Base-by-base conservation (phyloP, 257 asterid genomes). In the Solanum gandarillasii region DNA sequence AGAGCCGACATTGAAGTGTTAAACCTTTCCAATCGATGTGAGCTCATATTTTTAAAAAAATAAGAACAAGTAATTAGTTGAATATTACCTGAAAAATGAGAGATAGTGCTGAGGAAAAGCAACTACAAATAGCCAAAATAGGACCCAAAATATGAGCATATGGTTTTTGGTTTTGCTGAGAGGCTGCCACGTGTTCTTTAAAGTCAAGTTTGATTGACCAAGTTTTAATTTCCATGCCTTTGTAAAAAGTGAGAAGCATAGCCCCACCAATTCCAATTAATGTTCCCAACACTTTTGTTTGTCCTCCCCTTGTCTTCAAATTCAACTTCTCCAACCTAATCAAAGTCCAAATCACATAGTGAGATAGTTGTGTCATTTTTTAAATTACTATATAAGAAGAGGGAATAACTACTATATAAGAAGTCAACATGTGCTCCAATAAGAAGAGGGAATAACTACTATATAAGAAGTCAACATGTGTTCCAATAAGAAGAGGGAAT, bases 221-320 rank as follows among this genome's bases (percentile, higher is more conserved):
- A 0, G 89, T 32, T 6, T 91, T 91, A 88, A 95, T 68, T 68
- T 90, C 90, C 18, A 6, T 6, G 0, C 99, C 97, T 82, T 91
- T 94, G 91, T 91, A 95, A 32, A 96, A 92, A 0, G 95, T 96
- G 84, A 96, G 89, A 75, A 95, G 70, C 98, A 95, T 94, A 35
- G 99, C 98, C 16, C 98, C 99, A 82, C 92, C 89, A 5, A 96
- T 90, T 89, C 98, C 87, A 68, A 91, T 10, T 3, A 94, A 38
- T 85, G 97, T 93, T 68, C 99, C 99, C 2, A 43, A 6, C 74
- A 92, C 86, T 88, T 95, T 96, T 4, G 97, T 95, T 48, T 91
- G 91, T 12, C 99, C 98, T 21, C 92, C 93, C 90, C 9, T 88
- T 2, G 94, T 89, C 38, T 83, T 91, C 27, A 93, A 38, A 70